Evolutionary conservation across 495 filamentous ascomycete species (phyloP), one percentile per base, ranked within the genome.

Genomic region (Stereocaulon alpinum): DNA sequence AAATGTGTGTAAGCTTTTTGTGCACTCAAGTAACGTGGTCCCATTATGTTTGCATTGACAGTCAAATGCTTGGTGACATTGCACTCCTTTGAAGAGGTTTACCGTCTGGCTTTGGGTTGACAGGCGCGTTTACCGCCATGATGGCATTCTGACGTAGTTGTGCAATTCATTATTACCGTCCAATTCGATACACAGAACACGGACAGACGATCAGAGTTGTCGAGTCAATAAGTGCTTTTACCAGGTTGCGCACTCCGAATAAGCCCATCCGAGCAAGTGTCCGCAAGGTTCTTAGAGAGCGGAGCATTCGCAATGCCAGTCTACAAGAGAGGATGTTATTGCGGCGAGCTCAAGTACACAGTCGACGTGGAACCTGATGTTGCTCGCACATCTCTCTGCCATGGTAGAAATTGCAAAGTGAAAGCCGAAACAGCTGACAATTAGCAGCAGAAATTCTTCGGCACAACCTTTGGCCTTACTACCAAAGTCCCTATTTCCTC

Each of bases 361-460:
- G 63, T 83, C 41, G 61, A 70, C 2, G 69, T 82, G 4, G 78
- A 78, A 0, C 67, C 72, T 0, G 73, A 81, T n/a, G 77, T 83
- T 24, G 82, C 83, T 0, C 74, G 83, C 45, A 86, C 82, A 0
- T 82, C 79, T 0, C 69, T 88, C 34, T 87, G 83, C 66, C 83
- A 88, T 67, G 86, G 85, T 66, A 60, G 66, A 24, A 85, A 80
- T 67, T 86, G 83, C 72, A 80, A 80, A 60, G 75, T 77, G 61
- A 7, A 11, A 12, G 22, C 22, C 15, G 15, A 14, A 40, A 17
- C 27, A 12, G 44, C 34, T 58, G n/a, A 50, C 32, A n/a, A 2
- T 30, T 41, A 18, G 12, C 34, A 0, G 34, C 67, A 70, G 70
- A 80, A 82, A 70, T 83, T 82, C 22, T 86, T 85, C 56, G 83